Conservation (phyloP, 306 rosid species). For the Prunus kanzakura region DNA sequence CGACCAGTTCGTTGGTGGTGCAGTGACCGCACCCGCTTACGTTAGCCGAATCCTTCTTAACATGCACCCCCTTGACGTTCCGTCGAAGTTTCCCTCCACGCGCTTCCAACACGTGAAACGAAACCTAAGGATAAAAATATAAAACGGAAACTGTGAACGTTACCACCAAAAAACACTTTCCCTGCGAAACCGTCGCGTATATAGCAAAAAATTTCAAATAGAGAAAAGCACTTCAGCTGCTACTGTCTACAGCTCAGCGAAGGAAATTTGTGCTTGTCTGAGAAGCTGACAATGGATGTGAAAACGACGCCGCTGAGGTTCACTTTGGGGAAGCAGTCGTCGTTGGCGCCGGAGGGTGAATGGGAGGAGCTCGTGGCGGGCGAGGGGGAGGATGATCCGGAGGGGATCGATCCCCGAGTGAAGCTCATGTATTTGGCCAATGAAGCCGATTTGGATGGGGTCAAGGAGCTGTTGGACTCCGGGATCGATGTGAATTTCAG, state of each 20-base stretch:
- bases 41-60: not conserved
- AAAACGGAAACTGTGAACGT: not conserved
- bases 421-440: conserved; percentile 74
- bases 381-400: conserved; percentile 14
- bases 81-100: conserved; percentile 31
- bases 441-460: conserved; percentile 82
- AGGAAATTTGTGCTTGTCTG: not conserved
- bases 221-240: not conserved
- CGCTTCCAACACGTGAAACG: conserved; percentile 15
- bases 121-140: not conserved
- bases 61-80: not conserved
- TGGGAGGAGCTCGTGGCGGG: not conserved
- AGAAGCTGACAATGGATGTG: conserved; percentile 48
- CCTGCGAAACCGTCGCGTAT: conserved; percentile 11
- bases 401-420: conserved; percentile 56
- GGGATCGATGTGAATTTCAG: conserved; percentile 71
- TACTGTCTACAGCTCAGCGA: not conserved
- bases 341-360: conserved; percentile 64
- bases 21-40: not conserved
- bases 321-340: conserved; percentile 74
- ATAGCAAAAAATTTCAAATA: not conserved
- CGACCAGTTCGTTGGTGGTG: not conserved
- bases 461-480: conserved; percentile 57
- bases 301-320: conserved; percentile 54
- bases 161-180: not conserved